Conservation (phyloP, 2,329 filamentous ascomycete species). For the Rhynchosporium graminicola region DNA sequence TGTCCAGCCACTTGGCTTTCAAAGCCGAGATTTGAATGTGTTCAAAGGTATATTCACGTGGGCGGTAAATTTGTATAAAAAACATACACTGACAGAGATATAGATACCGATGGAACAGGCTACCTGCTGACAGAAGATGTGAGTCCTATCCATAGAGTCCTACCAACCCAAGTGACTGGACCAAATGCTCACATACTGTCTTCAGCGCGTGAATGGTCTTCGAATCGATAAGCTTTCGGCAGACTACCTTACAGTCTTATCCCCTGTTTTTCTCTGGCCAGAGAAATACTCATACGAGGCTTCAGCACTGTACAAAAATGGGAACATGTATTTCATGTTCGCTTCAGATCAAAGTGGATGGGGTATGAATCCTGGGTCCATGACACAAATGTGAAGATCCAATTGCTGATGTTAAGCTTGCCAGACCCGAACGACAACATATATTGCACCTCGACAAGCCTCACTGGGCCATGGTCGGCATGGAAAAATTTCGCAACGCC, state of each 20-base stretch:
- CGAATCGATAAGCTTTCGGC: conserved; percentile 57
- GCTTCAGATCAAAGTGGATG: conserved; percentile 55
- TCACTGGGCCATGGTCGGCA: conserved; percentile 60
- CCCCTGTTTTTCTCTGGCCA: conserved; percentile 50
- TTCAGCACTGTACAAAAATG: conserved; percentile 62
- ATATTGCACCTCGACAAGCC: conserved; percentile 58
- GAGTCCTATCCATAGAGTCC: conserved; percentile 31
- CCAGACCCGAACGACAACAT: conserved; percentile 60
- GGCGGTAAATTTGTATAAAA: not conserved
- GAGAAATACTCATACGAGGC: conserved; percentile 55
- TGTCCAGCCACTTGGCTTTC: conserved; percentile 39
- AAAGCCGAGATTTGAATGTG: conserved; percentile 40
- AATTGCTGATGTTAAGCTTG: not conserved
- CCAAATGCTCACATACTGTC: conserved; percentile 45
- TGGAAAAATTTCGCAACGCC: conserved; percentile 60
- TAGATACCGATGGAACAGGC: conserved; percentile 60
- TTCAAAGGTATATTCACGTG: conserved; percentile 33
- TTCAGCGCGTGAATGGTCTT: conserved; percentile 56
- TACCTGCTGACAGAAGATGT: conserved; percentile 67
- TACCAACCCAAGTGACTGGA: not conserved
- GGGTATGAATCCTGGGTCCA: conserved; percentile 24
- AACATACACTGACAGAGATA: conserved; percentile 28
- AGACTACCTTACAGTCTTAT: conserved; percentile 56
- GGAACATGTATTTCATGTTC: conserved; percentile 65
- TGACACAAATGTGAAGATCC: no score